Evolutionary conservation across 257 asterid genomes (phyloP).

Genomic region (Verbena officinalis): DNA sequence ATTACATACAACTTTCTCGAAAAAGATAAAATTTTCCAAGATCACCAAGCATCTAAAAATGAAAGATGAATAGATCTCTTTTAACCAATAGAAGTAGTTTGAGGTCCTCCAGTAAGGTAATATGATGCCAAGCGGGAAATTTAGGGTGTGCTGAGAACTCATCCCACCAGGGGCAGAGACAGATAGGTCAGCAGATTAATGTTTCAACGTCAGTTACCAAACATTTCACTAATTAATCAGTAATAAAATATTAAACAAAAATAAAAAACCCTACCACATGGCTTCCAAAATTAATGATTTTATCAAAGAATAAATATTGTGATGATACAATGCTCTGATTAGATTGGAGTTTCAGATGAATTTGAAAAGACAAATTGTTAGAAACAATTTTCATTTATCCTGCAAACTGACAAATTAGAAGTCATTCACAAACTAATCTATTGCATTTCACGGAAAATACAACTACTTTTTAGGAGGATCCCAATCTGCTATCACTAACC

Average conservation of each 20-base stretch:
- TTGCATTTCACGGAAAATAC: neutral
- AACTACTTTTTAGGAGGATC: slow-evolving; percentile 4
- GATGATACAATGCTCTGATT: neutral
- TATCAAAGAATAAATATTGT: neutral
- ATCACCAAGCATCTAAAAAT: slow-evolving; percentile 14
- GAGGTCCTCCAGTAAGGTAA: neutral
- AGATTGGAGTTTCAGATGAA: slow-evolving; percentile 13
- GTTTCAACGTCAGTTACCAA: slow-evolving; percentile 4
- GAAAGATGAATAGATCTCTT: slow-evolving; percentile 3
- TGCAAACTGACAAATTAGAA: slow-evolving; percentile 12
- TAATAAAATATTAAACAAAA: neutral
- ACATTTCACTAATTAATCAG: slow-evolving; percentile 8
- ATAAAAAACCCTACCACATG: neutral
- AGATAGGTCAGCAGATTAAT: neutral
- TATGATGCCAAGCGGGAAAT: neutral
- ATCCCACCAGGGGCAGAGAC: slow-evolving; percentile 6
- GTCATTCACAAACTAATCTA: neutral
- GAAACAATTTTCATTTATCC: neutral
- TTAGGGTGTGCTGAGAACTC: slow-evolving; percentile 2
- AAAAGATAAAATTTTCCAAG: neutral
- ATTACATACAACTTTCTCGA: neutral
- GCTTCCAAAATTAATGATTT: neutral
- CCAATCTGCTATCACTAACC: slow-evolving; percentile 15
- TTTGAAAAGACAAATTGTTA: slow-evolving; percentile 9
- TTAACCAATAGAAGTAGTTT: neutral